Conservation (phyloP, 106 monocot species). For the Triglochin maritima region DNA sequence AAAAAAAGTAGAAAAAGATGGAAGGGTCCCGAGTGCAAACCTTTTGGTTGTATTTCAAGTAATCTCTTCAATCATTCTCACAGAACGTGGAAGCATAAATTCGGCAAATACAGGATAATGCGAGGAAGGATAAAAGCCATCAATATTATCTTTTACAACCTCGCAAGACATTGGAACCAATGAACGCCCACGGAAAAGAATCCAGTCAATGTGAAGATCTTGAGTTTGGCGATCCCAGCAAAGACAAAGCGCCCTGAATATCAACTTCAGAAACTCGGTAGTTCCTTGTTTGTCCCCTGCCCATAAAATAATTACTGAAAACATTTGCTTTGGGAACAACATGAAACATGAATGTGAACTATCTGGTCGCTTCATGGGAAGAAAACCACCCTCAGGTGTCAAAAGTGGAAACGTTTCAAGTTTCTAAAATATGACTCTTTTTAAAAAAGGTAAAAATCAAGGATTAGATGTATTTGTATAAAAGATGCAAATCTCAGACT, state of each 20-base stretch:
- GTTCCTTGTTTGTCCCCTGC: constrained; percentile 82
- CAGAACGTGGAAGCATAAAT: constrained; percentile 38
- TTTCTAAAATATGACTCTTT: neutral
- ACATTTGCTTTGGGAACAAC: neutral
- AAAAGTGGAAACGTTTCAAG: too few species aligned
- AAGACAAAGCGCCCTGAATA: constrained; percentile 84
- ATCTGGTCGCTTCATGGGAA: neutral
- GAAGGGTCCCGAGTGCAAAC: too few species aligned
- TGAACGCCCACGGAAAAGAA: constrained; percentile 71
- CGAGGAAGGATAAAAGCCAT: constrained; percentile 87
- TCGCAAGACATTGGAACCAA: constrained; percentile 74
- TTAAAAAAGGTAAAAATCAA: neutral
- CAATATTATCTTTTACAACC: constrained; percentile 85
- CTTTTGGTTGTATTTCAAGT: too few species aligned
- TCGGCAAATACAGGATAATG: constrained; percentile 71
- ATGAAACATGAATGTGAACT: neutral
- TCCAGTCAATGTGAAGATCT: constrained; percentile 88
- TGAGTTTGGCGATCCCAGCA: constrained; percentile 98
- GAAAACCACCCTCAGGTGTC: neutral
- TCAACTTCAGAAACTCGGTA: constrained; percentile 69
- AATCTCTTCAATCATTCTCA: too few species aligned
- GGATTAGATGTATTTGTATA: neutral
- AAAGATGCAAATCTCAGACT: neutral
- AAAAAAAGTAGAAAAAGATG: too few species aligned
- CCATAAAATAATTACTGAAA: neutral